Percentiles rank a stretch among this genome's conserved stretches.
These are phyloP conservation scores for Apium graveolens DNA, from an alignment of 129 eudicot genomes.

Conservation along the genomic window DNA sequence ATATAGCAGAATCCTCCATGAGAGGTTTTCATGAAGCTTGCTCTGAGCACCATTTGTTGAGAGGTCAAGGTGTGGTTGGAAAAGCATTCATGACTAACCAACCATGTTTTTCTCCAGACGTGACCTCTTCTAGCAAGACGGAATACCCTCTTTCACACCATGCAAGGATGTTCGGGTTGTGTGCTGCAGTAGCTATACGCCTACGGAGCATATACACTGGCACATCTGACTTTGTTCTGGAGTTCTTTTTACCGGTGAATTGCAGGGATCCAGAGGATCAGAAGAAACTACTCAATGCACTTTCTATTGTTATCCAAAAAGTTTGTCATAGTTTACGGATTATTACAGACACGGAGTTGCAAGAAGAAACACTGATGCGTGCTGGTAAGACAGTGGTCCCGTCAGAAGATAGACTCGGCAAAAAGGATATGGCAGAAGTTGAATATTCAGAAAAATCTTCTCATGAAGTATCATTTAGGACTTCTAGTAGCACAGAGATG, in stretches of 20 bases:
- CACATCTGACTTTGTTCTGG: conserved; percentile 72
- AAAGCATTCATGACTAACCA: conserved; percentile 57
- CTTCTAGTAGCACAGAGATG: conserved; percentile 1
- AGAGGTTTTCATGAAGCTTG: conserved; percentile 79
- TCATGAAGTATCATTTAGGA: conserved; percentile 9
- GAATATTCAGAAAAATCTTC: conserved; percentile 15
- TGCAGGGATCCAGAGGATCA: conserved; percentile 56
- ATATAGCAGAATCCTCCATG: conserved; percentile 35
- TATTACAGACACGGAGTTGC: conserved; percentile 59
- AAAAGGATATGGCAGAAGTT: conserved; percentile 5
- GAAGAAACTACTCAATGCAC: conserved; percentile 40
- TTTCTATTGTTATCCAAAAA: conserved; percentile 48
- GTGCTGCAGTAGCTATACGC: conserved; percentile 88
- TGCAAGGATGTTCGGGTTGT: conserved; percentile 63
- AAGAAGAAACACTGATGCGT: conserved; percentile 29
- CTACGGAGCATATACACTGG: conserved; percentile 50
- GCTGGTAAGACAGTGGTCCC: conserved; percentile 7
- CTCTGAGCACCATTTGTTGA: conserved; percentile 75
- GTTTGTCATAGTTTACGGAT: conserved; percentile 58
- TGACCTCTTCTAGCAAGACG: conserved; percentile 54
- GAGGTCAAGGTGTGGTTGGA: conserved; percentile 88
- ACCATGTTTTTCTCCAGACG: conserved; percentile 63
- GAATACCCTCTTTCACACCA: conserved; percentile 92
- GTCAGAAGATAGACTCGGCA: not conserved
- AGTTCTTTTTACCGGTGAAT: conserved; percentile 68